Base-by-base conservation (phyloP, 352 stramenopile genomes). In the Phytophthora sansomeana region DNA sequence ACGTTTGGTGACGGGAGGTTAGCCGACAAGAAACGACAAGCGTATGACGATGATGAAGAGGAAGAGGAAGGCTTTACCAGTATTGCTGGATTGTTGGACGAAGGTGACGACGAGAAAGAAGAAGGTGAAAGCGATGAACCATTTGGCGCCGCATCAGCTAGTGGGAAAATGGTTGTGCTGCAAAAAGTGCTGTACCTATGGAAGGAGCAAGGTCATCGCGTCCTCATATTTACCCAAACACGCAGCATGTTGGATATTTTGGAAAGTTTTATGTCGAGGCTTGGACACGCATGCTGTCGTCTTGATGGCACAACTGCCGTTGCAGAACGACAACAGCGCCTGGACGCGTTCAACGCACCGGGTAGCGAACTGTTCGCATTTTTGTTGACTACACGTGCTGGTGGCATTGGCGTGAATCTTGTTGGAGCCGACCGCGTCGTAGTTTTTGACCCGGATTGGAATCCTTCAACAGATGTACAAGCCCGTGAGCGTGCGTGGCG, bases 361-460 rank as follows among this genome's bases (percentile, higher is more conserved):
- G 84, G 96, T 47, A 87, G 83, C 55, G 51, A 81, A 7, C 75
- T 95, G 3, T 95, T 95, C 57, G 77, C 90, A 10, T 95, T 96
- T 29, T 26, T 95, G 32, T 66, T 96, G 38, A 95, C 89, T 33
- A 96, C 87, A 26, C 77, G 85, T 36, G 98, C 97, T 24, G 98
- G 98, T 42, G 98, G 98, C 8, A 96, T 99, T 36, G 98, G 98
- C 5, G 81, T 99, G 33, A 98, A 98, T 51, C 77, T 99, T 13
- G 97, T 95, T 11, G 97, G 96, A 38, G 98, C 97, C 0, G 93
- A 99, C 71, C 79, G 96, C 36, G 96, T 99, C 4, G 81, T 99
- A 28, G 86, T 99, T 2, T 99, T 98, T 66, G 97, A 99, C 75
- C 97, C 97, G n/a, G 96, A 99, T 67, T 99, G 98, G 97, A 99